Evolutionary conservation across 2,329 filamentous ascomycete genomes (phyloP), one percentile per base, ranked within the genome.

Genomic region (Pseudogymnoascus sp.): DNA sequence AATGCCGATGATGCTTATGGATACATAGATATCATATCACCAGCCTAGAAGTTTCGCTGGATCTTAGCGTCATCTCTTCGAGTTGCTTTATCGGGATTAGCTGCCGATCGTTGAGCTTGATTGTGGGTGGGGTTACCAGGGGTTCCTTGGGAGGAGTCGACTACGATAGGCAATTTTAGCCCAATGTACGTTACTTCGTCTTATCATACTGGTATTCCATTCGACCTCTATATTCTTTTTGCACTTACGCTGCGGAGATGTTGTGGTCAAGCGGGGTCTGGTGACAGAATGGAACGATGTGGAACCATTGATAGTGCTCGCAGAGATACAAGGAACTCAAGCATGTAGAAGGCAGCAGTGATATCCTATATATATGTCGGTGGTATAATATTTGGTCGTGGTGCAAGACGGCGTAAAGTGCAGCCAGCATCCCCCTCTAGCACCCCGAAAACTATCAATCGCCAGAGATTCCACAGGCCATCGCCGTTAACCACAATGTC

Each of bases 401-500:
- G 18, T 44, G 7, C 10, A 21, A 44, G 40, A 10, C 10, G 16
- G 18, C 40, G 10, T 44, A 10, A 12, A 44, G 18, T 44, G 16
- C n/a, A 44, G 10, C 16, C 18, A 44, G 11, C 18, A 46, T 10
- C 38, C 38, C 38, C n/a, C 18, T 18, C 37, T 40, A 10, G 18
- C 11, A 18, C 16, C 38, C 42, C 42, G 42, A 5, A 23, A 4
- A 46, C 42, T 46, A 46, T 25, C 42, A 46, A n/a, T 46, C 12
- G 3, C n/a, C 23, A 50, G 6, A n/a, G 12, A 50, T n/a, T 28
- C 44, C 23, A 50, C 44, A 7, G 42, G 6, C 42, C 42, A 46
- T 7, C 42, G 28, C 44, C 28, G 7, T 28, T 10, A 50, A 50
- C 44, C 63, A 73, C 67, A 62, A 74, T 74, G 72, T 78, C 79